Base-by-base conservation (phyloP, 495 filamentous ascomycete genomes). In the Penicillium argentinense region DNA sequence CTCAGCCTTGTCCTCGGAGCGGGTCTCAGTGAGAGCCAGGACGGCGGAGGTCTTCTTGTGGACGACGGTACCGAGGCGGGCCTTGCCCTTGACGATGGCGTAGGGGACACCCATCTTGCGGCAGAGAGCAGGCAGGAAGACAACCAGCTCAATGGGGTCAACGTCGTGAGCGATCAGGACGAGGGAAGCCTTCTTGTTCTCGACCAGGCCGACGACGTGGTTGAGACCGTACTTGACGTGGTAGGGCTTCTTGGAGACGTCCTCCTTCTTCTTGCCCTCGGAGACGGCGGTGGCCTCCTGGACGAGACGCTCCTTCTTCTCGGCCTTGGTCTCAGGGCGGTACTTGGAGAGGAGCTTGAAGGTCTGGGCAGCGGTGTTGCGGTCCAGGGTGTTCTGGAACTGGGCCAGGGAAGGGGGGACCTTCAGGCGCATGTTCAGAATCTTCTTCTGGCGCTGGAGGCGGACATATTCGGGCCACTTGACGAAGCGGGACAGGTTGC, bases 21-120 rank as follows among this genome's bases (percentile, higher is more conserved):
- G 91, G 63, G 92, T 87, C 79, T 99, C 95, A 43, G 95, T 96
- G 57, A 99, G 65, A 64, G 92, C 93, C 56, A 97, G 83, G 43
- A 96, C 95, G 55, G 95, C 91, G 69, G 95, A 88, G 54, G 95
- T 97, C 95, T 98, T 99, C 84, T 99, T 95, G 88, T 97, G 95
- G 64, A 99, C 91, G 61, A 97, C 91, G 49, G 93, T 96, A 61
- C 95, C 95, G 62, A 97, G 88, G 74, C 95, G 84, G 57, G 95
- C 92, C 86, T 99, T 99, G 75, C 95, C 95, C 86, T 97, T 99
- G 67, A 97, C 84, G 64, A 99, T 99, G 67, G 90, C 92, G 73
- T 96, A 99, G 44, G 95, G 95, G 57, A 98, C 82, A 77, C 95
- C 95, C 91, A 99, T 97, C 89, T 99, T 99, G 74, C 89, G 85